Percentiles rank a stretch among this genome's conserved stretches.
These are phyloP conservation scores for Russula earlei DNA, from an alignment of 768 basidiomycete species.

Conservation along the genomic window DNA sequence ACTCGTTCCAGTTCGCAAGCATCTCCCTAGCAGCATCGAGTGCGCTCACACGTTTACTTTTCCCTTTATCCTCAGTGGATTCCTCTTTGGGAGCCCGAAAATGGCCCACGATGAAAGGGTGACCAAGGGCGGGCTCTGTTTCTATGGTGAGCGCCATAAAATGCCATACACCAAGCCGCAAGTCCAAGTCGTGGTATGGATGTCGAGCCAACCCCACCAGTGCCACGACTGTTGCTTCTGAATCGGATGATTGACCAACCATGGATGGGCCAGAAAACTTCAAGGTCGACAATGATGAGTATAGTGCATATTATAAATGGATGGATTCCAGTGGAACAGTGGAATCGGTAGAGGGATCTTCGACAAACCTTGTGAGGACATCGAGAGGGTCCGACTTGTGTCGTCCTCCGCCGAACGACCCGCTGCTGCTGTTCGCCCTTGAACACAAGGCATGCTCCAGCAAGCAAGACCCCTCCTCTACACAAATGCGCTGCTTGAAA, in stretches of 20 bases:
- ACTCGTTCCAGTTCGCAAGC: constrained; percentile 57
- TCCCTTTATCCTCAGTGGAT: constrained; percentile 24
- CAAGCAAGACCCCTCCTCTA: constrained; percentile 34
- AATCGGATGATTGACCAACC: constrained; percentile 66
- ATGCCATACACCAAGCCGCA: constrained; percentile 74
- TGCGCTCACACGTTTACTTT: constrained; percentile 41
- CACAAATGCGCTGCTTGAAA: constrained; percentile 41
- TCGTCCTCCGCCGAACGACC: constrained; percentile 36
- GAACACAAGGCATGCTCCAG: constrained; percentile 72
- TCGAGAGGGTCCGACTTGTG: constrained; percentile 64
- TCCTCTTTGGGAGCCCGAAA: constrained; percentile 46
- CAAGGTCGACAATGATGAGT: constrained; percentile 50
- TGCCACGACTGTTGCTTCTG: constrained; percentile 57
- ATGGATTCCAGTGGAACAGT: constrained; percentile 58
- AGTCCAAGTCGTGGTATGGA: constrained; percentile 65
- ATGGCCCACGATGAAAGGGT: constrained; percentile 68
- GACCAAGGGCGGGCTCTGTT: constrained; percentile 77
- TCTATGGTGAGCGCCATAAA: constrained; percentile 75
- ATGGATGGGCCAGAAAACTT: constrained; percentile 63
- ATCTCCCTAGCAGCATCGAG: constrained; percentile 58
- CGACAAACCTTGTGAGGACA: constrained; percentile 58
- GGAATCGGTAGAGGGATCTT: constrained; percentile 50
- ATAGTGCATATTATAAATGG: constrained; percentile 55
- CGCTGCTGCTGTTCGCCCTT: constrained; percentile 41
- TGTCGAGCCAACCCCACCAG: constrained; percentile 67